These are phyloP conservation scores for Gentiana dahurica DNA, from an alignment of 257 asterid genomes.

Conservation along the genomic window DNA sequence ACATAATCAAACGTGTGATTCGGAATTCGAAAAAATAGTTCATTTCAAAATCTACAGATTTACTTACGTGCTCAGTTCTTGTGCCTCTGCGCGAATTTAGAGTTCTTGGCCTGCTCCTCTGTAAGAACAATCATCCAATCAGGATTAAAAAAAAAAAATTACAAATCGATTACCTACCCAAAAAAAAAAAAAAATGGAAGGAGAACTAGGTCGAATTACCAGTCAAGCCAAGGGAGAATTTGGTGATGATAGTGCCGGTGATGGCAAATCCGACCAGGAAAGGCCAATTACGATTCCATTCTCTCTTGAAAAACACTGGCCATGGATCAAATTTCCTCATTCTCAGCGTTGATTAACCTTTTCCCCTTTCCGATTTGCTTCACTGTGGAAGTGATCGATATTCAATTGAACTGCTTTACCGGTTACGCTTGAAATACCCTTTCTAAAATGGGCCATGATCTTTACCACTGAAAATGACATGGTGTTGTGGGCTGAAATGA, in stretches of 20 bases:
- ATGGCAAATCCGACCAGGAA: slow-evolving; percentile 32
- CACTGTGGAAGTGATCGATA: too few species aligned
- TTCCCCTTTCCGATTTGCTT: background rate
- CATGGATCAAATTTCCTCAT: slow-evolving; percentile 31
- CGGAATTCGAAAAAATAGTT: too few species aligned
- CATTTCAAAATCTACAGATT: too few species aligned
- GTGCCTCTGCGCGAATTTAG: slow-evolving; percentile 29
- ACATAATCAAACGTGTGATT: too few species aligned
- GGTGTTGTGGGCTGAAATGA: too few species aligned
- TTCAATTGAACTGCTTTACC: too few species aligned
- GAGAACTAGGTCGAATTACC: slow-evolving; percentile 8
- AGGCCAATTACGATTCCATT: slow-evolving; percentile 26
- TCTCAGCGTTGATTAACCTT: background rate
- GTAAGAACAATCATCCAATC: slow-evolving; percentile 6
- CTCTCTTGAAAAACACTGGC: slow-evolving; percentile 29
- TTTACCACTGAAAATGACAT: too few species aligned
- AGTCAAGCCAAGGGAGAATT: slow-evolving; percentile 23
- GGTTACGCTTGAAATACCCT: too few species aligned
- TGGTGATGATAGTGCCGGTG: slow-evolving; percentile 26
- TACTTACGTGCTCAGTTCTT: slow-evolving; percentile 4
- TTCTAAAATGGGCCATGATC: too few species aligned
- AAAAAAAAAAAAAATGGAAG: background rate
- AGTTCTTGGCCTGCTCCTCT: slow-evolving; percentile 32
- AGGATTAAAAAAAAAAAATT: background rate
- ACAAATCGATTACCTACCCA: background rate